Evolutionary conservation across 371 early-diverging fungal genomes (phyloP).

Genomic region (Mortierella polycephala): DNA sequence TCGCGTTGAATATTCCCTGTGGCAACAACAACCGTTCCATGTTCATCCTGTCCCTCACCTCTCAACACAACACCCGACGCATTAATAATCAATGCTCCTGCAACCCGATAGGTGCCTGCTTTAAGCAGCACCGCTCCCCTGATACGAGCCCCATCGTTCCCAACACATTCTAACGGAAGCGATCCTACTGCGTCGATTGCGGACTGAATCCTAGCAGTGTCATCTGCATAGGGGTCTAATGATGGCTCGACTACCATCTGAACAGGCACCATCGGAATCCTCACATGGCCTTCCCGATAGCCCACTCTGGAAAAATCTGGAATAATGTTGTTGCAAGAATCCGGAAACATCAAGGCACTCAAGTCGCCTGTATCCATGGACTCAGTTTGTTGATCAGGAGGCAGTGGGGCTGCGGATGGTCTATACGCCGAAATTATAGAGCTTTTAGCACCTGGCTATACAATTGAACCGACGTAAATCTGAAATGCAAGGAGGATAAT

Average conservation of each 20-base stretch:
- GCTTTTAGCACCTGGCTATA: neutral
- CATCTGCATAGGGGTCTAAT: conserved; percentile 22
- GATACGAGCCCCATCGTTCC: conserved; percentile 39
- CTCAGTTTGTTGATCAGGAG: conserved; percentile 6
- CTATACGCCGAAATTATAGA: neutral
- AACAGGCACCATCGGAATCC: conserved; percentile 44
- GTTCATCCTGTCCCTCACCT: conserved; percentile 45
- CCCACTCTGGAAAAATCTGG: conserved; percentile 53
- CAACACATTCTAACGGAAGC: conserved; percentile 20
- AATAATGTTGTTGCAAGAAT: conserved; percentile 24
- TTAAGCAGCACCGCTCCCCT: conserved; percentile 46
- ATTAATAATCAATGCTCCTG: conserved; percentile 43
- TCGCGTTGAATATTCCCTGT: conserved; percentile 46
- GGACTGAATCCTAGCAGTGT: conserved; percentile 36
- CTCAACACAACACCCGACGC: conserved; percentile 44
- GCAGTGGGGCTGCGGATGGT: conserved; percentile 16
- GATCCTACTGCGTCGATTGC: conserved; percentile 39
- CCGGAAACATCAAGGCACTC: conserved; percentile 21
- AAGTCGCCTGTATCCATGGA: conserved; percentile 10
- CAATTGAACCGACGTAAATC: neutral
- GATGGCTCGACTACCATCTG: conserved; percentile 43
- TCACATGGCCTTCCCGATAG: conserved; percentile 44
- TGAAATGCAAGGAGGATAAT: too few species aligned
- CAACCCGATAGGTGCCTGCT: conserved; percentile 45
- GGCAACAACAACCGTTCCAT: conserved; percentile 40